Evolutionary conservation across 73 alveolate genomes (phyloP).

Genomic region (Halteria grandinella): DNA sequence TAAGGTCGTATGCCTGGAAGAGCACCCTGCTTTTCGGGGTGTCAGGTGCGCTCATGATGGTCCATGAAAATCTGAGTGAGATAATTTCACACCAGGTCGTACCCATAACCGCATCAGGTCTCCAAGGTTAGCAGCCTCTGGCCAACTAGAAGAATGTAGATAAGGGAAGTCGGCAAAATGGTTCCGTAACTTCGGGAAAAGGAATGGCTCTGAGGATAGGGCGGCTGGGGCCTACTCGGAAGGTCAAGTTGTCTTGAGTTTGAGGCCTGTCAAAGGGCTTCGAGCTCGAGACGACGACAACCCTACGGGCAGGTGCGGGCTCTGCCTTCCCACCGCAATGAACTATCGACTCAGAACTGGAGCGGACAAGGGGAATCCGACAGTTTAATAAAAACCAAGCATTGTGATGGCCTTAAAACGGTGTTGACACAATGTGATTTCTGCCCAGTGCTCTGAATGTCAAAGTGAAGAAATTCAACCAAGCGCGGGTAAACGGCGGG

Average conservation of each 20-base stretch:
- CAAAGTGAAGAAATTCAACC: conserved; percentile 97
- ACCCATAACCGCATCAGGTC: conserved; percentile 99
- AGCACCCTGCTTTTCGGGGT: conserved; percentile 91
- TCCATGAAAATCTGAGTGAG: conserved; percentile 97
- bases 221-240: conserved; percentile 89
- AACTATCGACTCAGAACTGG: conserved; percentile 97
- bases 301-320: conserved; percentile 57
- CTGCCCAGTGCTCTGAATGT: conserved; percentile 99
- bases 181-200: conserved; percentile 98
- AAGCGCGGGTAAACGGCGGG: conserved; percentile 99
- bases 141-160: conserved; percentile 97
- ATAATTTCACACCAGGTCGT: conserved; percentile 93
- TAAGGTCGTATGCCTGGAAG: conserved; percentile 92
- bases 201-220: conserved; percentile 99
- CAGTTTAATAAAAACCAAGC: conserved; percentile 94
- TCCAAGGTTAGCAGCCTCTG: conserved; percentile 99
- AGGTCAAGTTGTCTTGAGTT: conserved; percentile 77
- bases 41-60: conserved; percentile 95
- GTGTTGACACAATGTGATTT: conserved; percentile 98
- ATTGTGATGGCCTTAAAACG: conserved; percentile 96
- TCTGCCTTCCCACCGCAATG: conserved; percentile 60
- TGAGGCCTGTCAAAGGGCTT: conserved; percentile 73
- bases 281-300: conserved; percentile 61
- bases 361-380: conserved; percentile 98
- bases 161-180: conserved; percentile 98